A percentile compares a stretch with the other conserved stretches of the same genome.
phyloP scores from a whole-genome alignment of 805 yeast species.

The Saccharomycopsis sp. region DNA sequence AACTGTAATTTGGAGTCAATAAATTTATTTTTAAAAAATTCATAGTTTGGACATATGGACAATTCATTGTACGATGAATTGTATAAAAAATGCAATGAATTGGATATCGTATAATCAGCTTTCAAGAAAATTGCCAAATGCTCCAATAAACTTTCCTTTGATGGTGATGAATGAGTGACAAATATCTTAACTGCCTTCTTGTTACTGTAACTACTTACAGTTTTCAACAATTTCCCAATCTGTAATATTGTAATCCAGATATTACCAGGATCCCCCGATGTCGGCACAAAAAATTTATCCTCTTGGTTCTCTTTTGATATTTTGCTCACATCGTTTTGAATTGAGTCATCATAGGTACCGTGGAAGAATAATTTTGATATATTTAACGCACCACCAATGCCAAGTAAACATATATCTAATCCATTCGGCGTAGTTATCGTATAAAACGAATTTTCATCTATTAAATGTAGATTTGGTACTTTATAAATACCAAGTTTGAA shows the following conservation, averaged over 20 bases:
- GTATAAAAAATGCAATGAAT: slow-evolving; percentile 64
- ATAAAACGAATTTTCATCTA: slow-evolving; percentile 51
- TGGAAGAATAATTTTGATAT: slow-evolving; percentile 63
- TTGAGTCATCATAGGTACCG: slow-evolving; percentile 35
- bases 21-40: slow-evolving; percentile 55
- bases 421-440: slow-evolving; percentile 34
- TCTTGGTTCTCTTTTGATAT: not conserved
- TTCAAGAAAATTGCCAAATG: slow-evolving; percentile 60
- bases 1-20: slow-evolving; percentile 54
- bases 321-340: slow-evolving; percentile 16
- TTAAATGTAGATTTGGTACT: slow-evolving; percentile 50
- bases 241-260: slow-evolving; percentile 70
- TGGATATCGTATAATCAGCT: slow-evolving; percentile 68
- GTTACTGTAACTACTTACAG: slow-evolving; percentile 29
- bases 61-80: slow-evolving; percentile 65
- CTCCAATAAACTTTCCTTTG: slow-evolving; percentile 61
- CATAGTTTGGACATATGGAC: slow-evolving; percentile 56
- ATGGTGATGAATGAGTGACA: slow-evolving; percentile 62
- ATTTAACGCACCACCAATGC: slow-evolving; percentile 66
- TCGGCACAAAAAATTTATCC: slow-evolving; percentile 35
- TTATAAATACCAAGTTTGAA: slow-evolving; percentile 46
- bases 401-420: slow-evolving; percentile 49
- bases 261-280: slow-evolving; percentile 57
- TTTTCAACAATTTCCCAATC: slow-evolving; percentile 55
- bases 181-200: slow-evolving; percentile 42